Base-by-base conservation (phyloP, 352 stramenopile species). In the Globisporangium polare region DNA sequence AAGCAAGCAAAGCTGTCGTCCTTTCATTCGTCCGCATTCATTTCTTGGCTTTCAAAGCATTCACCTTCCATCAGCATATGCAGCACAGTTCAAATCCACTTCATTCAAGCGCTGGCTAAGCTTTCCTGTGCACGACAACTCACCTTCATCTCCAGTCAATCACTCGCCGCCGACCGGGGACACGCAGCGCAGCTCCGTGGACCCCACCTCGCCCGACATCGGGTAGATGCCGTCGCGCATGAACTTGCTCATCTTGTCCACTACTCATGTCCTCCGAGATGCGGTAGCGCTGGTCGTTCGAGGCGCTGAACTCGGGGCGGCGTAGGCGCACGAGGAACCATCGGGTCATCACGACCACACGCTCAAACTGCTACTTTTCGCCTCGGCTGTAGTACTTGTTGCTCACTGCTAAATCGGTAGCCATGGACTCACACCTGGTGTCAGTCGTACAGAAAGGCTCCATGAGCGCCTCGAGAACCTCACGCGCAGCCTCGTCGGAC, bases 401-500 rank as follows among this genome's bases (percentile, higher is more conserved):
- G n/a, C n/a, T n/a, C n/a, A n/a, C n/a, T n/a, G n/a, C n/a, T n/a
- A n/a, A n/a, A n/a, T n/a, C n/a, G n/a, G n/a, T n/a, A n/a, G n/a
- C n/a, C n/a, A n/a, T n/a, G n/a, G n/a, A n/a, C n/a, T n/a, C n/a
- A n/a, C n/a, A n/a, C n/a, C n/a, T n/a, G n/a, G n/a, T 33, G 29
- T 33, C 29, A 6, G 3, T 33, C 29, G 29, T 33, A 33, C 12
- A 24, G 18, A 47, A 47, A 5, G 41, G 18, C 41, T 15, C 18
- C 41, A 47, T 8, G 41, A 47, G 41, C 3, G 22, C 41, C 5
- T 47, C 41, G 18, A 47, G 41, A 29, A 88, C 75, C 29, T 65
- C 67, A 15, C 33, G 33, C 1, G 70, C 67, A 1, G 58, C 64
- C 17, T 64, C 69, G n/a, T 67, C 68, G 0, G 70, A 63, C 43